phyloP scores from a whole-genome alignment of 257 asterid genomes.

The Rehmannia glutinosa region DNA sequence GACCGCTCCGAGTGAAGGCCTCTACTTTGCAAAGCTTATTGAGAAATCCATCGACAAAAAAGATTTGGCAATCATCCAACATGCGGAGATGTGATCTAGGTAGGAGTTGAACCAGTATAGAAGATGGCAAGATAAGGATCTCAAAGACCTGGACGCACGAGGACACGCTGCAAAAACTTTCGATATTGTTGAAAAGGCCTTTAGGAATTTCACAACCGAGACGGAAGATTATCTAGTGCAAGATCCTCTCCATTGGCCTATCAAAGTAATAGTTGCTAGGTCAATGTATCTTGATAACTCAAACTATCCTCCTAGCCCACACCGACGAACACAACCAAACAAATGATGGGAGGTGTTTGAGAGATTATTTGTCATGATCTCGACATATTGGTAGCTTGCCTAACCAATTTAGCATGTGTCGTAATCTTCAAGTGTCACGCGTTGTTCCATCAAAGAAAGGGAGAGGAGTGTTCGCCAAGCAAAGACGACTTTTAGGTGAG shows the following conservation, averaged over 20 bases:
- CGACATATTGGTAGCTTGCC: too few relatives aligned
- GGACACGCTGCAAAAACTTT: neutral
- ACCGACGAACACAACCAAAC: too few relatives aligned
- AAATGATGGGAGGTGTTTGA: conserved; percentile 22
- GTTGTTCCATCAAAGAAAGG: conserved; percentile 19
- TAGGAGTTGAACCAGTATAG: too few relatives aligned
- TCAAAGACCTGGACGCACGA: neutral
- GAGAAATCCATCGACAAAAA: conserved; percentile 1
- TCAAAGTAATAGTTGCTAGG: conserved; percentile 23
- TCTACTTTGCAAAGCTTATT: conserved; percentile 3
- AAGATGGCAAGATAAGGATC: too few relatives aligned
- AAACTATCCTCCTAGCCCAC: conserved; percentile 11
- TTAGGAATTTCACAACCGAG: neutral
- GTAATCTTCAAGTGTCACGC: conserved; percentile 16
- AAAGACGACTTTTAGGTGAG: conserved; percentile 23
- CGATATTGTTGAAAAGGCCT: neutral
- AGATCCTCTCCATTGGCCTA: conserved; percentile 25
- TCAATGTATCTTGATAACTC: conserved; percentile 30
- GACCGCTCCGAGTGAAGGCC: too few relatives aligned
- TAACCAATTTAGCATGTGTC: conserved; percentile 6
- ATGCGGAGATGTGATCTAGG: conserved; percentile 8
- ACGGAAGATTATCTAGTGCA: neutral
- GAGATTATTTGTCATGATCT: conserved; percentile 12
- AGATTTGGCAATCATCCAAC: neutral
- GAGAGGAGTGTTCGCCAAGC: conserved; percentile 24